A percentile compares a stretch with the other conserved stretches of the same genome.
Evolutionary conservation across 177 flowering plant genomes (phyloP).

Genomic region (Vitis hybrid): DNA sequence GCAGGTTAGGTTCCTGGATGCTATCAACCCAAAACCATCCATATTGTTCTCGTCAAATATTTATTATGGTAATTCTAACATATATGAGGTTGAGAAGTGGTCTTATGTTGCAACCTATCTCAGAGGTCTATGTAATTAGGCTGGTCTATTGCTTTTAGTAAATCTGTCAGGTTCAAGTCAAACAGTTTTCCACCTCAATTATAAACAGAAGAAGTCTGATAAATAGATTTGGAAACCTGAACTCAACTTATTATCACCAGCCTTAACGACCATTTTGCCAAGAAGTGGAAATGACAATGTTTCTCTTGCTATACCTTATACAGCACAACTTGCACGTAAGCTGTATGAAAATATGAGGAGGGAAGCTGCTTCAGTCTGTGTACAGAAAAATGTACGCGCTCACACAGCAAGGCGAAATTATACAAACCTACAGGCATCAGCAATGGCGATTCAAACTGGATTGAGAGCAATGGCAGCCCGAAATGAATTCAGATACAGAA

Average conservation of each 20-base stretch:
- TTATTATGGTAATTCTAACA: not conserved
- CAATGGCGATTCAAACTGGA: constrained; percentile 69
- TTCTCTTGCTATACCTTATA: constrained; percentile 2
- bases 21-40: not conserved
- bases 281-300: not conserved
- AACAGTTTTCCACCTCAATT: not conserved
- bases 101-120: too few species aligned
- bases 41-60: too few species aligned
- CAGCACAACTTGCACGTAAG: constrained; percentile 72
- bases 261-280: not conserved
- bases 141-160: not conserved
- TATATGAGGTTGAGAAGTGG: not conserved
- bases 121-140: too few species aligned
- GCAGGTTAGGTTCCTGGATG: not conserved
- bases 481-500: constrained; percentile 59
- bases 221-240: not conserved
- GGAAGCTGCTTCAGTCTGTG: constrained; percentile 70
- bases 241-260: not conserved
- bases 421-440: constrained; percentile 46
- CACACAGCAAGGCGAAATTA: constrained; percentile 55
- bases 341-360: constrained; percentile 63
- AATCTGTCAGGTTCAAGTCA: not conserved
- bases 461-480: constrained; percentile 77
- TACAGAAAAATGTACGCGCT: constrained; percentile 65
- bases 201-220: too few species aligned